Evolutionary conservation across 257 asterid genomes (phyloP).

Genomic region (Solanum phureja): DNA sequence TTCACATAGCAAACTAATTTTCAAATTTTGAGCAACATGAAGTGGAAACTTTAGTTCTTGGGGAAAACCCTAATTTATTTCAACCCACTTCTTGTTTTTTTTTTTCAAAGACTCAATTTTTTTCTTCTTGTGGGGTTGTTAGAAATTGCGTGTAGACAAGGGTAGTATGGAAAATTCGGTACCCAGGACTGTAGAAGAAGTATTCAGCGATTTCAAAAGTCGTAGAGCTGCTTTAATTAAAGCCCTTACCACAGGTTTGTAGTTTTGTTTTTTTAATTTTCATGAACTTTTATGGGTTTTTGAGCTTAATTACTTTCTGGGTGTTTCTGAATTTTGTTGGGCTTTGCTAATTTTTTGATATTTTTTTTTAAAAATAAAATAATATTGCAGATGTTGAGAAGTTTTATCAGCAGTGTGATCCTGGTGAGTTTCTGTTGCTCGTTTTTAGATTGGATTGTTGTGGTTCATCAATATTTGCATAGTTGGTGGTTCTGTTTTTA

Average conservation of each 20-base stretch:
- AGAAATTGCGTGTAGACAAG: neutral
- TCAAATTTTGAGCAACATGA: neutral
- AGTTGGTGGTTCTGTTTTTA: conserved; percentile 1
- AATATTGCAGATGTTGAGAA: conserved; percentile 71
- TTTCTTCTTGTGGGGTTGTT: neutral
- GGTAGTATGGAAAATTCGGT: neutral
- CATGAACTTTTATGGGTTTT: neutral
- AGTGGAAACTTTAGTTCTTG: neutral
- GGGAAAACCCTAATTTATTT: neutral
- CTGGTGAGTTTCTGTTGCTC: conserved; percentile 42
- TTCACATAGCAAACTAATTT: neutral
- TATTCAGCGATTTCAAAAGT: conserved; percentile 61
- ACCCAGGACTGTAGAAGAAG: conserved; percentile 90
- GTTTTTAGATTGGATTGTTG: neutral
- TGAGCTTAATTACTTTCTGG: neutral
- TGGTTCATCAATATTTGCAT: neutral
- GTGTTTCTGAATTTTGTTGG: neutral
- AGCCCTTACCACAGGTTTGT: conserved; percentile 29
- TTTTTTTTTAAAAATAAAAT: neutral
- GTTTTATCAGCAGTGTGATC: conserved; percentile 84
- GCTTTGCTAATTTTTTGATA: neutral
- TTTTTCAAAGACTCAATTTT: neutral
- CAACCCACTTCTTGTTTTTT: neutral
- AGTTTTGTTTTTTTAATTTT: neutral
- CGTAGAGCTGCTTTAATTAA: conserved; percentile 65